Conservation (phyloP, 2,329 filamentous ascomycete genomes). For the Furcasterigmium sp. region DNA sequence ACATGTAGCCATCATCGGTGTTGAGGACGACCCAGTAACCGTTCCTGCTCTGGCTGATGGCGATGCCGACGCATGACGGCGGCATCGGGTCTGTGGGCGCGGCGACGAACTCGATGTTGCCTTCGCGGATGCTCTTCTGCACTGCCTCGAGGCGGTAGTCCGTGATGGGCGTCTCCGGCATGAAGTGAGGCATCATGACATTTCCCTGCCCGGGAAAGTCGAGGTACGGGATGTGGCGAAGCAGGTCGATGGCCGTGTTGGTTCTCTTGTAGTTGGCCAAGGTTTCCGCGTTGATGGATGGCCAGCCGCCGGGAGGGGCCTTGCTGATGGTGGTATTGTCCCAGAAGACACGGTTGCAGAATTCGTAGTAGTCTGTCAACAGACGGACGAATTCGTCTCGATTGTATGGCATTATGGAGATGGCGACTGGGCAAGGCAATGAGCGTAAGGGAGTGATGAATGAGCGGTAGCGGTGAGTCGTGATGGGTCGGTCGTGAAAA, state of each 20-base stretch:
- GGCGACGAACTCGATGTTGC: background rate
- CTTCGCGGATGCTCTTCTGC: constrained; percentile 1
- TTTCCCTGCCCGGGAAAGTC: background rate
- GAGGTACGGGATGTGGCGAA: constrained; percentile 11
- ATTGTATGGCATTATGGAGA: constrained; percentile 6
- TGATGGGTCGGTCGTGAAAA: no score
- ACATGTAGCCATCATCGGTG: constrained; percentile 11
- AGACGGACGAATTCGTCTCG: constrained; percentile 10
- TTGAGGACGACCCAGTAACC: constrained; percentile 11
- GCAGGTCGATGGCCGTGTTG: constrained; percentile 10
- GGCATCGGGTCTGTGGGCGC: background rate
- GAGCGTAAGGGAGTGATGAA: no score
- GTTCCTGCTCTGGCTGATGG: constrained; percentile 1
- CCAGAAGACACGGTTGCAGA: constrained; percentile 12
- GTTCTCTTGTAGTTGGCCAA: constrained; percentile 6
- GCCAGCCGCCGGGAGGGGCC: constrained; percentile 9
- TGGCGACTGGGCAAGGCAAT: no score
- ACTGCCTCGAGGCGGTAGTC: constrained; percentile 5
- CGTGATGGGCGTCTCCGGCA: constrained; percentile 2
- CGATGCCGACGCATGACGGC: constrained; percentile 9
- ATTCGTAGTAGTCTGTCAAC: constrained; percentile 14
- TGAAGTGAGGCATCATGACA: background rate
- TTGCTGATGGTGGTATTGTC: constrained; percentile 2
- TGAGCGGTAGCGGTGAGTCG: no score
- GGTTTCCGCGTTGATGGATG: constrained; percentile 7